Percentiles rank a stretch among this genome's conserved stretches.
These are phyloP conservation scores for Dillenia turbinata DNA, from an alignment of 164 flowering plant species.

Conservation along the genomic window DNA sequence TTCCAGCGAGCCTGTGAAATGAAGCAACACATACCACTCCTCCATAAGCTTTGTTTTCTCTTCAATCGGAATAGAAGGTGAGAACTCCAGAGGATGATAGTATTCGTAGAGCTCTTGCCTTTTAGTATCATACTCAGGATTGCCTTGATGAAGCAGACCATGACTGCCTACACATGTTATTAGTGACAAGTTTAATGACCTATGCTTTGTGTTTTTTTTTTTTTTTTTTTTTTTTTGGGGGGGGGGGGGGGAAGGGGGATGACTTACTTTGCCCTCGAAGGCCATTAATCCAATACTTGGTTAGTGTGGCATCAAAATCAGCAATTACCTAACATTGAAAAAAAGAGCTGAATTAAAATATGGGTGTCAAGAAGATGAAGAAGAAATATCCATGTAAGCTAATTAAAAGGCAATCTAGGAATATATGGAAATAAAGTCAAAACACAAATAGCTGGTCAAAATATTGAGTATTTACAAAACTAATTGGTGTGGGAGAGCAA, in stretches of 20 bases:
- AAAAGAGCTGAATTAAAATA: neutral
- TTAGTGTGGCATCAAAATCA: constrained; percentile 91
- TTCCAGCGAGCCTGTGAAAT: too few species aligned
- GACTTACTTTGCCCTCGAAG: constrained; percentile 77
- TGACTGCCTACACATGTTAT: constrained; percentile 64
- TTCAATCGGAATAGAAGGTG: constrained; percentile 68
- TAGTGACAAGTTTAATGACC: constrained; percentile 9
- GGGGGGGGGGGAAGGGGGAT: neutral
- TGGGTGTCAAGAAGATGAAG: neutral
- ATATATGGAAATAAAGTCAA: too few species aligned
- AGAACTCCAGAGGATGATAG: constrained; percentile 86
- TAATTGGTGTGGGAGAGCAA: too few species aligned
- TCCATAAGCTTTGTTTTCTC: constrained; percentile 96
- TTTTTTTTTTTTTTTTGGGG: too few species aligned
- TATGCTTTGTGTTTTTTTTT: too few species aligned
- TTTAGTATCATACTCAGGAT: constrained; percentile 78
- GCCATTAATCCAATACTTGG: constrained; percentile 76
- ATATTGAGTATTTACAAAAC: too few species aligned
- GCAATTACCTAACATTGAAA: constrained; percentile 62
- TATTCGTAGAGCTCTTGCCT: constrained; percentile 63
- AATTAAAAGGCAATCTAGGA: neutral
- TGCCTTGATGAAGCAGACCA: constrained; percentile 76
- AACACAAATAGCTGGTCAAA: too few species aligned
- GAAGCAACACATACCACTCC: constrained; percentile 58
- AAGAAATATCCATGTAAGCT: neutral